These are phyloP conservation scores for Cytospora piceae DNA, from an alignment of 2,329 filamentous ascomycete genomes.

Conservation along the genomic window DNA sequence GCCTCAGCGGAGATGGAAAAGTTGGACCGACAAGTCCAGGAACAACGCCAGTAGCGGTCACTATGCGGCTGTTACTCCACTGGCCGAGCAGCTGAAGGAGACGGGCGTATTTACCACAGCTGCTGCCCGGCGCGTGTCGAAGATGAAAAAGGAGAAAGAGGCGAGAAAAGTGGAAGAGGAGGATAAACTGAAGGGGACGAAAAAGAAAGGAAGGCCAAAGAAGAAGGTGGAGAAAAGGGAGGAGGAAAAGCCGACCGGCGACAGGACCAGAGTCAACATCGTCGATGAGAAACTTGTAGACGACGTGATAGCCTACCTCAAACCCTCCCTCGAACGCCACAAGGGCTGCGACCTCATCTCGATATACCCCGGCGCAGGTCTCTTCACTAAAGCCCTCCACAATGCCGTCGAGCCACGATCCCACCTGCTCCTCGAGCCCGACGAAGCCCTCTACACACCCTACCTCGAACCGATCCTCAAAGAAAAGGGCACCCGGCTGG, in stretches of 20 bases:
- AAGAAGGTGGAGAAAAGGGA: not conserved
- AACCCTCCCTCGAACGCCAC: slow-evolving; percentile 68
- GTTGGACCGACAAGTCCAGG: not conserved
- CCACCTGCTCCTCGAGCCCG: slow-evolving; percentile 82
- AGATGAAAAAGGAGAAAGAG: not conserved
- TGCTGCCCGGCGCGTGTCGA: not conserved
- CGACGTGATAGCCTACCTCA: slow-evolving; percentile 72
- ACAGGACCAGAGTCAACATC: slow-evolving; percentile 55
- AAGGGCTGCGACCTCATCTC: slow-evolving; percentile 84
- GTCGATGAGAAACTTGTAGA: slow-evolving; percentile 54
- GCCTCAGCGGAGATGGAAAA: not conserved
- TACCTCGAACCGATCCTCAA: slow-evolving; percentile 64
- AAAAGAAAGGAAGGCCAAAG: not conserved
- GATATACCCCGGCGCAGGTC: slow-evolving; percentile 76
- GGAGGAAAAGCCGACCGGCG: slow-evolving; percentile 34
- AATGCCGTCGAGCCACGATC: slow-evolving; percentile 74
- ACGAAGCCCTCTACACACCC: slow-evolving; percentile 58
- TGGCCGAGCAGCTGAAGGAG: slow-evolving; percentile 11
- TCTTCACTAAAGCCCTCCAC: slow-evolving; percentile 81
- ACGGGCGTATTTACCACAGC: not conserved
- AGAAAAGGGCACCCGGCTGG: slow-evolving; percentile 51
- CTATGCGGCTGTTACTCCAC: not conserved
- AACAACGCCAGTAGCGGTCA: accelerated
- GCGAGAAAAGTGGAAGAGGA: not conserved
- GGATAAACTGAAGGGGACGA: not conserved